Conservation (phyloP, 108 stramenopile genomes). For the Licmophora abbreviata region DNA sequence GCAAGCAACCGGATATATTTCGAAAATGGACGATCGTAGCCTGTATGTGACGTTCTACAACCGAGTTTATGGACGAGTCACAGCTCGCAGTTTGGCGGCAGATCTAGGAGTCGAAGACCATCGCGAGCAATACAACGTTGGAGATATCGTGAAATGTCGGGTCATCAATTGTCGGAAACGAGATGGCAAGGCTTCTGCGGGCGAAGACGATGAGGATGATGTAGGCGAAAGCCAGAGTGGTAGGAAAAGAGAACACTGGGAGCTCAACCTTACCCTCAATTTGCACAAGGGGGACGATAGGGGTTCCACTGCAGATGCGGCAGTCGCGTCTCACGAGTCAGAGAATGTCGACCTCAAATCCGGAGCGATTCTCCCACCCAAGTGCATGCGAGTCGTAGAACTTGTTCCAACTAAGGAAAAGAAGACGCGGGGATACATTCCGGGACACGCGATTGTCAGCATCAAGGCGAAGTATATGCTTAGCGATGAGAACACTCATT, state of each 20-base stretch:
- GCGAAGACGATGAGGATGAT: slow-evolving; percentile 15
- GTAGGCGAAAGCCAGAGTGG: slow-evolving; percentile 22
- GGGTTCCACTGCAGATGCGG: slow-evolving; percentile 9
- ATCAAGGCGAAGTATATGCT: slow-evolving; percentile 68
- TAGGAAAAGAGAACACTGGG: slow-evolving; percentile 28
- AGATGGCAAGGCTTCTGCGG: slow-evolving; percentile 11
- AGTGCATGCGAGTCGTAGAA: slow-evolving; percentile 70
- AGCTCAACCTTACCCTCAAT: slow-evolving; percentile 14
- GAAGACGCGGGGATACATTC: slow-evolving; percentile 38
- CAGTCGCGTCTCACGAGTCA: background rate
- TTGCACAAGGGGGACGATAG: slow-evolving; percentile 16
- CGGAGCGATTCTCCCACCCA: slow-evolving; percentile 54
- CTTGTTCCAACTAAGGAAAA: slow-evolving; percentile 36
- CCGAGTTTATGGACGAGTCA: slow-evolving; percentile 64
- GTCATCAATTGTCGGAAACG: slow-evolving; percentile 39
- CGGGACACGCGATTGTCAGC: slow-evolving; percentile 71
- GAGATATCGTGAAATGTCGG: slow-evolving; percentile 70
- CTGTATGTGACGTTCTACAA: slow-evolving; percentile 82
- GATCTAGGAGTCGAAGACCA: slow-evolving; percentile 81
- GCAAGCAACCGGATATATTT: slow-evolving; percentile 60
- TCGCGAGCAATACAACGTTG: slow-evolving; percentile 49
- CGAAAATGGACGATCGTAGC: slow-evolving; percentile 59
- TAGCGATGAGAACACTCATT: slow-evolving; percentile 17
- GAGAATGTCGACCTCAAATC: slow-evolving; percentile 13
- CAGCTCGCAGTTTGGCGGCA: slow-evolving; percentile 47